phyloP scores from a whole-genome alignment of 139 green algal species.

The Coelastrella sp. region DNA sequence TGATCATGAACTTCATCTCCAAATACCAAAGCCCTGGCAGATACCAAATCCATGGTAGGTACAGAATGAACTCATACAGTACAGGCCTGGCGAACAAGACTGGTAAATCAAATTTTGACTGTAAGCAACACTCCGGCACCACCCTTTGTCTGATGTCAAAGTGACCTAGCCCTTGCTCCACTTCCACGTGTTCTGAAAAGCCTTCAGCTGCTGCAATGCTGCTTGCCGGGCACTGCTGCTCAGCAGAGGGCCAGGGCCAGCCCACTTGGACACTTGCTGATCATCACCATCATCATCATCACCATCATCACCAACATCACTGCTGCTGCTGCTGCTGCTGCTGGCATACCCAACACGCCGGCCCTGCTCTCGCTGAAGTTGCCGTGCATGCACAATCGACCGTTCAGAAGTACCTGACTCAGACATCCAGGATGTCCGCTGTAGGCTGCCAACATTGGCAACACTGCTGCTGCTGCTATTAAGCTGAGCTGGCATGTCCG shows the following conservation, averaged over 20 bases:
- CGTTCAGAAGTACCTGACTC: too few species aligned
- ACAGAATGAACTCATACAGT: too few species aligned
- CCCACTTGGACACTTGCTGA: background rate
- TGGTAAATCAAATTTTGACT: background rate
- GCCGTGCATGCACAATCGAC: too few species aligned
- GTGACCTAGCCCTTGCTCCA: background rate
- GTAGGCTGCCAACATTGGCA: background rate
- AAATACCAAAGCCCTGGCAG: too few species aligned
- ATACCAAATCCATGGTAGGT: too few species aligned
- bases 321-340: slow-evolving; percentile 20
- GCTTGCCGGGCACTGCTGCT: slow-evolving; percentile 12
- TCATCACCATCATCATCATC: background rate
- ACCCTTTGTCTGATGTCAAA: background rate
- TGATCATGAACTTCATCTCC: too few species aligned
- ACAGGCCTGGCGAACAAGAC: too few species aligned
- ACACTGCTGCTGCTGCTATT: background rate
- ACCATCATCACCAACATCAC: background rate
- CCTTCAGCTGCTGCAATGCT: slow-evolving; percentile 26
- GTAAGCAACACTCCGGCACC: background rate
- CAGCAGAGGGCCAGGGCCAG: slow-evolving; percentile 2
- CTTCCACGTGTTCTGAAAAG: slow-evolving; percentile 28
- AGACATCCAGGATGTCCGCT: too few species aligned
- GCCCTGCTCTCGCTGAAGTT: background rate
- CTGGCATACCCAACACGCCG: background rate
- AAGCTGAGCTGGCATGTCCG: background rate